Percentiles rank a stretch among this genome's conserved stretches.
phyloP scores from a whole-genome alignment of 441 rosid species.

The Erodium moschatum region DNA sequence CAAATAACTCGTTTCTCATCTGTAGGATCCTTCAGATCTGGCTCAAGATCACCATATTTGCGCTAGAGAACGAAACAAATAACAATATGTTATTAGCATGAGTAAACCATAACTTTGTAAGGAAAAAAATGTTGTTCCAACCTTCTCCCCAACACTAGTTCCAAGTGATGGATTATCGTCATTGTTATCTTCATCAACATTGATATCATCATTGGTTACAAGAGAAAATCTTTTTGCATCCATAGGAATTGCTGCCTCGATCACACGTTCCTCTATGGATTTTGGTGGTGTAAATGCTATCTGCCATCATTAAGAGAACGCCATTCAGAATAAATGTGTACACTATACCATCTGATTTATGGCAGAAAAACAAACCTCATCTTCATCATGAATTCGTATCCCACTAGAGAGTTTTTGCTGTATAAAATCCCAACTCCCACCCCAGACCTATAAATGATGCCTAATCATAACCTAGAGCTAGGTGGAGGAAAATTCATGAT shows the following conservation, averaged over 20 bases:
- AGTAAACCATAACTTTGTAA: conserved; percentile 14
- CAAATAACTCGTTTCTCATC: conserved; percentile 43
- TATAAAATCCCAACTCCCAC: too few relatives aligned
- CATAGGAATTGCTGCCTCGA: conserved; percentile 61
- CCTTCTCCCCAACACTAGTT: conserved; percentile 50
- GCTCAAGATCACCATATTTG: conserved; percentile 38
- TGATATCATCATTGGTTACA: conserved; percentile 25
- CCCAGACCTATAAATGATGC: too few relatives aligned
- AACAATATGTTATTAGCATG: conserved; percentile 23
- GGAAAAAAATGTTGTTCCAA: conserved; percentile 24
- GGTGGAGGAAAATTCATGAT: too few relatives aligned
- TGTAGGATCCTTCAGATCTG: conserved; percentile 27
- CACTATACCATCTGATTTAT: background rate
- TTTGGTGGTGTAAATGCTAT: conserved; percentile 28
- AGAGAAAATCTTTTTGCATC: conserved; percentile 58
- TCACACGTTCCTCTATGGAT: conserved; percentile 56
- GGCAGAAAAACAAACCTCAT: background rate
- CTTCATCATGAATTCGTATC: background rate
- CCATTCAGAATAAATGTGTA: background rate
- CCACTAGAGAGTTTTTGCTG: too few relatives aligned
- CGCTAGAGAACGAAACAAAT: conserved; percentile 35
- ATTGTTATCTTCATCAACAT: conserved; percentile 28
- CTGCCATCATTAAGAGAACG: conserved; percentile 30
- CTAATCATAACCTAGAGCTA: too few relatives aligned
- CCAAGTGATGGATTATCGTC: conserved; percentile 20